Base-by-base conservation (phyloP, 768 basidiomycete species). In the Naganishia antarctica region DNA sequence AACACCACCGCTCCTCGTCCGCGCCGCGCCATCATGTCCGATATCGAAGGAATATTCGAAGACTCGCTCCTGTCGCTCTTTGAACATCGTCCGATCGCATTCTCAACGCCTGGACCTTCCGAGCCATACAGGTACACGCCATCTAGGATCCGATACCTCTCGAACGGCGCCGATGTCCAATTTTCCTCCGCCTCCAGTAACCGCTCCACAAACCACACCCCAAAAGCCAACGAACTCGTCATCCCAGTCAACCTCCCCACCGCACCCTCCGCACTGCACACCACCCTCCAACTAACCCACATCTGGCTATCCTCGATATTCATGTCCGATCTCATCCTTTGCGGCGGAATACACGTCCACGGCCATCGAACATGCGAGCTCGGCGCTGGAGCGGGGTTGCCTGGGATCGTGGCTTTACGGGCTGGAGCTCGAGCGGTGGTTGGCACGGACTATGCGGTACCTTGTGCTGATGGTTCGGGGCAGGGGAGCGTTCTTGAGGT, bases 361-460 rank as follows among this genome's bases (percentile, higher is more conserved):
- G 59, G 49, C 4, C 34, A 60, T 21, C 37, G 70, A 21, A 64
- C 74, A 4, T 69, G 70, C 21, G 76, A 77, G 53, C 66, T 77
- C 23, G 76, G 76, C 16, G 74, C 76, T 6, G 74, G 70, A 28
- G 73, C 73, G 3, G 76, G 76, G 3, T 62, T 77, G 44, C 72
- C 74, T 7, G 70, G 72, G 15, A 66, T 75, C 13, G 66, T 69
- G 0, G 70, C 71, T 6, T 58, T 21, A 57, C 3, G 43, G 28
- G 28, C 67, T 0, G 69, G 67, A 0, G 69, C 63, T 0, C 15
- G 11, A 31, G 16, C 21, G 2, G 72, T 74, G 1, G 69, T 76
- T 21, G 46, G 64, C n/a, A 71, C 73, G 8, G 75, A 76, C 46
- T 76, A 73, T 71, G 73, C 67, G 18, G 69, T 69, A 1, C 73